Base-by-base conservation (phyloP, 208 protist genomes). In the Wallacemonas sp. region DNA sequence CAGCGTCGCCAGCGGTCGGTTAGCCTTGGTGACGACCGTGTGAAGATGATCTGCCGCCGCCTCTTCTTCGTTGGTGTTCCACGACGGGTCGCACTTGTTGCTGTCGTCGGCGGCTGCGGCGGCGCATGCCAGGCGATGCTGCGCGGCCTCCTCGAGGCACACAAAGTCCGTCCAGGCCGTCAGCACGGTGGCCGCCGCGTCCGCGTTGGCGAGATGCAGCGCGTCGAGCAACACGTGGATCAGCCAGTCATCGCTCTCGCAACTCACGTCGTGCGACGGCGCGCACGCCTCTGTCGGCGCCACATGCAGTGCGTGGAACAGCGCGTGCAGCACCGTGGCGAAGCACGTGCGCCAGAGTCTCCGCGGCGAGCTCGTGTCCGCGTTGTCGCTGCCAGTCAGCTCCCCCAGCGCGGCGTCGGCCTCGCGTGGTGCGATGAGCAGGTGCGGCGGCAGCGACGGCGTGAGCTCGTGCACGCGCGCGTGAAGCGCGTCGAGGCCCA, bases 161-260 rank as follows among this genome's bases (percentile, higher is more conserved):
- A 59, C 52, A 42, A 59, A 59, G n/a, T 44, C 18, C 3, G 31
- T 31, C 52, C 52, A 59, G 31, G 31, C 52, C 52, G 10, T 23
- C 31, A 59, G 4, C 10, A 59, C 52, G 10, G 52, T 23, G 8
- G 52, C 52, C n/a, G n/a, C 29, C 3, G 12, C 31, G 5, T 33
- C 52, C 14, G 39, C 25, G 31, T 39, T 8, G 7, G 31, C 1
- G 52, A 41, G 31, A 25, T 7, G 14, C 52, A 59, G n/a, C 26
- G 22, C 7, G 3, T 23, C 29, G 29, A 42, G 1, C 12, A 59
- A 14, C 7, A 41, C 36, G 0, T 41, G 14, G 36, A 41, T 25
- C n/a, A 55, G 25, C 20, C 25, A 20, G 25, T 55, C 48, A 32
- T 33, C 25, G 20, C 48, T 5, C 26, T 8, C 48, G 23, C 10